Base-by-base conservation (phyloP, 768 basidiomycete genomes). In the Filobasidium floriforme region DNA sequence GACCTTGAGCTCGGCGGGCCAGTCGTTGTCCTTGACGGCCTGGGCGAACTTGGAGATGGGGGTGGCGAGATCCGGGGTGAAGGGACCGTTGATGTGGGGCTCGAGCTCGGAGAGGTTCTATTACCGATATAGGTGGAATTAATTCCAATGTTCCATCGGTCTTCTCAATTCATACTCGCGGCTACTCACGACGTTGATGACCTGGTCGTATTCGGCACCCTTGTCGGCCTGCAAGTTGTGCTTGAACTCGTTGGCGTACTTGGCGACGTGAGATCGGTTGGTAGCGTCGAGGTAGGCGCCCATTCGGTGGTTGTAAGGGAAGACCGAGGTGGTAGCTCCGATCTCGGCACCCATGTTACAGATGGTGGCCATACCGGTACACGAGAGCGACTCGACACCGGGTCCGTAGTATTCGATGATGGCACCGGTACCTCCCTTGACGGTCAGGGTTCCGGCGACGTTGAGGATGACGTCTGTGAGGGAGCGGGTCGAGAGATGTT, bases 291-390 rank as follows among this genome's bases (percentile, higher is more conserved):
- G 83, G 81, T 97, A 99, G 77, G 87, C 84, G 73, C 77, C 84
- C 96, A 98, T 98, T 75, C 93, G 90, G 71, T 82, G 79, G 83
- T 98, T 99, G 87, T 89, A 98, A 73, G 96, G 96, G 90, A 99
- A 99, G 73, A 98, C 81, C 19, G 94, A 97, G 24, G 96, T 98
- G 11, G 96, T 99, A 43, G 96, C 96, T 78, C 94, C 94, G 75
- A 98, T 97, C 81, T 99, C 94, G 72, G 94, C 94, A 84, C 94
- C 94, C 94, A 98, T 99, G 86, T 97, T 99, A 81, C 94, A 97
- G 75, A 99, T 94, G 24, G 94, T 98, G 61, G 91, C 94, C 93
- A 98, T 96, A 80, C 94, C 94, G 59, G 94, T 99, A 85, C 89
- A 91, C 59, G 92, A 96, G 68, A 99, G 85, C 41, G 91, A 91